Base-by-base conservation (phyloP, 2,329 filamentous ascomycete species). In the Diatrype stigma region DNA sequence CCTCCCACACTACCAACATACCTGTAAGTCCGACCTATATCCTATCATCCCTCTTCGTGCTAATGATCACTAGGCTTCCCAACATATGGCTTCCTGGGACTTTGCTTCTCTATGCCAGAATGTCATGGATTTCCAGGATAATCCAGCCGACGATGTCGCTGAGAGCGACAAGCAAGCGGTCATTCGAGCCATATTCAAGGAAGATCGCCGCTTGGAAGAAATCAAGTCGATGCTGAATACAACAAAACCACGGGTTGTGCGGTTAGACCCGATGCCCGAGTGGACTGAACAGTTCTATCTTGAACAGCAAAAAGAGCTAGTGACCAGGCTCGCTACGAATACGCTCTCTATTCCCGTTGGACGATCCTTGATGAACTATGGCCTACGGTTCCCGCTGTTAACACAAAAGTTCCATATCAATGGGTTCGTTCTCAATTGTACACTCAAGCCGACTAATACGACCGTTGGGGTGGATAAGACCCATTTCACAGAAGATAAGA, bases 401-500 rank as follows among this genome's bases (percentile, higher is more conserved):
- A 99, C 94, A 0, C 94, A 99, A 66, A 95, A 92, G 63, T 90
- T 95, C 60, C 85, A 87, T 14, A 87, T 96, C 42, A 82, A 88
- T 46, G 93, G 92, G 0, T 99, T 99, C 72, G 96, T 92, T 56
- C 79, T 96, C 34, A 90, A 89, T 48, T 96, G 92, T 63, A 77
- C 94, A 8, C 92, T 99, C 75, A 94, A 91, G 64, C 94, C 95
- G 2, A 86, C 88, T 54, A 94, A 95, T 56, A 91, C 91, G 34
- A 95, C 90, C 2, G 88, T 99, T 28, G 92, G 90, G n/a, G 91
- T 94, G 6, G 94, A 99, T 64, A 90, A 93, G 62, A 78, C 80
- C 6, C 77, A 87, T 2, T 96, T 96, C 63, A 93, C 89, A 0
- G 94, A 99, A 70, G 94, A 99, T 62, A 97, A 96, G 69, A 90